These are phyloP conservation scores for Phyllosticta paracitricarpa DNA, from an alignment of 2,329 filamentous ascomycete species.

Conservation along the genomic window DNA sequence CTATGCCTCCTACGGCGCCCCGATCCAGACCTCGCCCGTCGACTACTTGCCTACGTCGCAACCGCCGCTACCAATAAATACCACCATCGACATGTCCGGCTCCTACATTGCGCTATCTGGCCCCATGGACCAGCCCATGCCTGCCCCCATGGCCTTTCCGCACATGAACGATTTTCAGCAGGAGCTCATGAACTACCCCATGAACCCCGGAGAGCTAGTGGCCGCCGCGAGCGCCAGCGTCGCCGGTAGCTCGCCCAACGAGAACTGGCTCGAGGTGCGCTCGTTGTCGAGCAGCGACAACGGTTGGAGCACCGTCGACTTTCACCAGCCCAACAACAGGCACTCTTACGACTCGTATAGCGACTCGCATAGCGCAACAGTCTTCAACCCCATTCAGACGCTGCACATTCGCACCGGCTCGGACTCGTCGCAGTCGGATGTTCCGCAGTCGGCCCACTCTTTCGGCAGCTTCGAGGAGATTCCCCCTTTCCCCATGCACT, in stretches of 20 bases:
- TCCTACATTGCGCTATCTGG: conserved; percentile 31
- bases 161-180: conserved; percentile 59
- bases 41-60: conserved; percentile 36
- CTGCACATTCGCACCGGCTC: conserved; percentile 77
- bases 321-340: conserved; percentile 35
- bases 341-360: conserved; percentile 59
- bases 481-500: conserved; percentile 62
- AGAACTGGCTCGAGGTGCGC: conserved; percentile 74
- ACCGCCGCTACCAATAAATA: conserved; percentile 14
- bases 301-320: conserved; percentile 75
- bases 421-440: conserved; percentile 57
- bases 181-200: conserved; percentile 48
- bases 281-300: conserved; percentile 81
- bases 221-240: conserved; percentile 17
- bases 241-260: conserved; percentile 40
- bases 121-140: conserved; percentile 34
- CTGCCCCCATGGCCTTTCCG: conserved; percentile 25
- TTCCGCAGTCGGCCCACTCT: conserved; percentile 47
- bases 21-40: conserved; percentile 36
- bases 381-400: conserved; percentile 88
- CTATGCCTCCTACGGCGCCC: conserved; percentile 23
- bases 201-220: conserved; percentile 38
- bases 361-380: conserved; percentile 46
- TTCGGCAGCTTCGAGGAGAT: conserved; percentile 78
- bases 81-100: conserved; percentile 30